A percentile compares a stretch with the other conserved stretches of the same genome.
These are phyloP conservation scores for Aquilaria yunnanensis DNA, from an alignment of 345 rosid species.

Conservation along the genomic window DNA sequence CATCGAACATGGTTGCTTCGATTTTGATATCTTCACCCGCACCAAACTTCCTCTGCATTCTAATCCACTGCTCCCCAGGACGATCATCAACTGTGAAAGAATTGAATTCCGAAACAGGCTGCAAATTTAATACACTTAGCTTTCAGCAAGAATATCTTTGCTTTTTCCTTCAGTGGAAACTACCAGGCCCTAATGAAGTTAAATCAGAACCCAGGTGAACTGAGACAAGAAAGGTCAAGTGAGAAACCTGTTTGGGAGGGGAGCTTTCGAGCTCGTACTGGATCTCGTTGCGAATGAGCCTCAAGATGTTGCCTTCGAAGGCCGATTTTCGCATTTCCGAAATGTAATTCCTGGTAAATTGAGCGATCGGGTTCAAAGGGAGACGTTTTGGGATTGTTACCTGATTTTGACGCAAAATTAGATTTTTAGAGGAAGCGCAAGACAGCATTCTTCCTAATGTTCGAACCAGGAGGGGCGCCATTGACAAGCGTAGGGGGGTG, in stretches of 20 bases:
- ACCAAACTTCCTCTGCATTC: constrained; percentile 50
- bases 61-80: constrained; percentile 86
- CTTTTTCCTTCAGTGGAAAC: too few species aligned
- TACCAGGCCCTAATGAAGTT: not conserved
- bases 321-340: constrained; percentile 87
- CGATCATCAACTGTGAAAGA: constrained; percentile 55
- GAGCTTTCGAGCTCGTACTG: constrained; percentile 56
- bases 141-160: not conserved
- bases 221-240: not conserved
- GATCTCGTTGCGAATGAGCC: constrained; percentile 60
- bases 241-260: constrained; percentile 36
- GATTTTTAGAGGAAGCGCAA: constrained; percentile 8
- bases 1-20: constrained; percentile 89
- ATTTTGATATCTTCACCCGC: constrained; percentile 66
- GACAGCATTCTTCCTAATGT: constrained; percentile 23
- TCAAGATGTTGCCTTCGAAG: constrained; percentile 48
- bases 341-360: constrained; percentile 37
- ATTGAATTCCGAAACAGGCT: constrained; percentile 41
- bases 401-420: constrained; percentile 9
- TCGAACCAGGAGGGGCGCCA: constrained; percentile 41
- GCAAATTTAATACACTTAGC: constrained; percentile 18
- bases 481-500: constrained; percentile 1
- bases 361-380: constrained; percentile 9
- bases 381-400: constrained; percentile 2
- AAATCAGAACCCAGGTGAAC: too few species aligned